Base-by-base conservation (phyloP, 176 grass and related monocot genomes). In the Typha latifolia region DNA sequence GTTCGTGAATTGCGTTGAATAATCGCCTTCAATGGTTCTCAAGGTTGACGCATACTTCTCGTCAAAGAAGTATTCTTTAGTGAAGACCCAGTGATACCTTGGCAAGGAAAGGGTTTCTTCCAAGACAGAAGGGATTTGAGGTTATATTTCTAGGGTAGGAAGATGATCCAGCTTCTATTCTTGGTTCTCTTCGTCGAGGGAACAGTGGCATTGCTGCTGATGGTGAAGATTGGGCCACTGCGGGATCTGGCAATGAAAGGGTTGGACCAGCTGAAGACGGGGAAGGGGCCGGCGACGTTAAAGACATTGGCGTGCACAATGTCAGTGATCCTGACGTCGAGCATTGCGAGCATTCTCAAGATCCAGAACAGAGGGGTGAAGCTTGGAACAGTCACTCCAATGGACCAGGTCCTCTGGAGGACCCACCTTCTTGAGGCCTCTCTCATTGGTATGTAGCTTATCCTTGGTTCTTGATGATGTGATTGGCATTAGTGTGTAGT, bases 321-420 rank as follows among this genome's bases (percentile, higher is more conserved):
- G 78, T 74, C 78, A 0, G 82, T 96, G 49, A 86, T 96, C 69
- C 70, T 96, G 61, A 74, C 79, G 43, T 96, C 93, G 65, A 89
- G 69, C 67, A 72, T 91, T 14, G 59, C 88, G 49, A 91, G 80
- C 73, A 85, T 96, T 62, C 81, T 91, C 69, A 91, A 77, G 80
- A 96, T 96, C 75, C 88, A 96, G 88, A 81, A 88, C 59, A 52
- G 93, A 57, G 82, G 88, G 0, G 63, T 79, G 61, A 90, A 88
- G 71, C 83, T 96, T 29, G 93, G 88, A 49, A 89, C 81, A 20
- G 69, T 91, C 49, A 89, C 84, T 49, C 93, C 93, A 53, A 96
- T 91, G 93, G 93, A 96, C 73, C 93, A 96, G 85, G 88, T 96
- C 81, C 81, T 96, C 34, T 96, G 93, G 93, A 62, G 93, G 68